A percentile compares a stretch with the other conserved stretches of the same genome.
These are phyloP conservation scores for Fusarium virguliforme DNA, from an alignment of 2,329 filamentous ascomycete species.

Conservation along the genomic window DNA sequence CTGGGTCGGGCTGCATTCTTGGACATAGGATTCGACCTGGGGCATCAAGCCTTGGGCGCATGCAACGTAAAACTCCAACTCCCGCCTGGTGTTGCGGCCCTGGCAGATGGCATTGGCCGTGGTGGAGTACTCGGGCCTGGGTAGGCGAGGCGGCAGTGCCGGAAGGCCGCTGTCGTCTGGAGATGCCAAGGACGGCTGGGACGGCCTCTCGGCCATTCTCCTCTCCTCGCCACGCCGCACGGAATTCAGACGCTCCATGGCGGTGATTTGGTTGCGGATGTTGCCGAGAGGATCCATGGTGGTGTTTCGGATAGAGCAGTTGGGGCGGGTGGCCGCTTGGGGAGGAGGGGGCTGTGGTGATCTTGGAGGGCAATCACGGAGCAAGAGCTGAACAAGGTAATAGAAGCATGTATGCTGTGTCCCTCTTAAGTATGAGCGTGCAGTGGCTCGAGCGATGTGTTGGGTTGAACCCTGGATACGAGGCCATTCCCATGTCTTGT, in stretches of 20 bases:
- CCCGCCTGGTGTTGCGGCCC: neutral
- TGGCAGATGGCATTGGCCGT: neutral
- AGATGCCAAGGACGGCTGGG: neutral
- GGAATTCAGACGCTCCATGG: neutral
- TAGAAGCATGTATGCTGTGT: neutral
- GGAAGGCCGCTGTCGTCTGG: constrained; percentile 1
- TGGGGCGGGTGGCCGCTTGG: neutral
- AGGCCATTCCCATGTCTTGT: neutral
- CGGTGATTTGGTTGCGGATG: neutral
- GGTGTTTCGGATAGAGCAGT: constrained; percentile 1
- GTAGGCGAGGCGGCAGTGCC: constrained; percentile 3
- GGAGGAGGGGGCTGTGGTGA: too few species aligned
- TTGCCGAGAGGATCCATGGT: constrained; percentile 6
- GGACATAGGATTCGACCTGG: constrained; percentile 6
- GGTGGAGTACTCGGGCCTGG: constrained; percentile 10
- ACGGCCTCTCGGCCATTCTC: neutral
- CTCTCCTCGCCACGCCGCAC: neutral
- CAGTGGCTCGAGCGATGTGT: neutral
- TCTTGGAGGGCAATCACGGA: neutral
- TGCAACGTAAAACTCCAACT: neutral
- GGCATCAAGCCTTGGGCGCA: neutral
- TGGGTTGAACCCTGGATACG: constrained; percentile 1
- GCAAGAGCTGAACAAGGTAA: neutral
- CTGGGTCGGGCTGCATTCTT: neutral
- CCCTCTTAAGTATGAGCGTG: constrained; percentile 4